These are phyloP conservation scores for Backusella macrospora DNA, from an alignment of 192 early-diverging fungal genomes.

Conservation along the genomic window DNA sequence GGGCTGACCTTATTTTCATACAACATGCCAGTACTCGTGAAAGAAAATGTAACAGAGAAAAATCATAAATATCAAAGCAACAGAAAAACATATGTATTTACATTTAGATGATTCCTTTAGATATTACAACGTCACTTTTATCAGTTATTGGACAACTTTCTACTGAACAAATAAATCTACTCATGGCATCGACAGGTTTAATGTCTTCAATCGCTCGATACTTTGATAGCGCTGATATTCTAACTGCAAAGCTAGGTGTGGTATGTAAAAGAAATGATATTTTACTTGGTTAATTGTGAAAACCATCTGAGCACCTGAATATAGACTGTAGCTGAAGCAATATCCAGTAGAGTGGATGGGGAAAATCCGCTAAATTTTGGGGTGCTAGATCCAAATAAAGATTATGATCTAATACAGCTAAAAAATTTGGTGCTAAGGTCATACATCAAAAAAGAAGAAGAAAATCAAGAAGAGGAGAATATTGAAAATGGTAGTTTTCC, in stretches of 20 bases:
- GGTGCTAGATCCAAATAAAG: background rate
- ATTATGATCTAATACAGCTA: background rate
- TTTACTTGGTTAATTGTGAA: background rate
- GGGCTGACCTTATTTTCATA: slow-evolving; percentile 22
- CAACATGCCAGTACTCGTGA: slow-evolving; percentile 17
- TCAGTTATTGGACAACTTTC: slow-evolving; percentile 5
- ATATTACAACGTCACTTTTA: slow-evolving; percentile 16
- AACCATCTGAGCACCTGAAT: too few species aligned
- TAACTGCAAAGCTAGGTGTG: slow-evolving; percentile 16
- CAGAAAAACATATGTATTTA: background rate
- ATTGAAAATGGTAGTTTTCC: background rate
- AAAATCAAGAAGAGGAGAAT: background rate
- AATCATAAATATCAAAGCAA: background rate
- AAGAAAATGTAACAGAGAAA: background rate
- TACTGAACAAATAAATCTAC: background rate
- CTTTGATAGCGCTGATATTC: slow-evolving; percentile 13
- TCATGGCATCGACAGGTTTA: background rate
- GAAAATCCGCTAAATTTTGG: slow-evolving; percentile 5
- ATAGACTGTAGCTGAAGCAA: background rate
- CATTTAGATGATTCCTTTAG: background rate
- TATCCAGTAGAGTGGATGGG: background rate
- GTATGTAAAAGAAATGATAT: background rate
- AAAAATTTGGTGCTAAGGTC: background rate
- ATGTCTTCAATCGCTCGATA: background rate
- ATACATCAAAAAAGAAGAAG: background rate